Evolutionary conservation across 2,329 filamentous ascomycete genomes (phyloP).

Genomic region (Venturia nashicola): DNA sequence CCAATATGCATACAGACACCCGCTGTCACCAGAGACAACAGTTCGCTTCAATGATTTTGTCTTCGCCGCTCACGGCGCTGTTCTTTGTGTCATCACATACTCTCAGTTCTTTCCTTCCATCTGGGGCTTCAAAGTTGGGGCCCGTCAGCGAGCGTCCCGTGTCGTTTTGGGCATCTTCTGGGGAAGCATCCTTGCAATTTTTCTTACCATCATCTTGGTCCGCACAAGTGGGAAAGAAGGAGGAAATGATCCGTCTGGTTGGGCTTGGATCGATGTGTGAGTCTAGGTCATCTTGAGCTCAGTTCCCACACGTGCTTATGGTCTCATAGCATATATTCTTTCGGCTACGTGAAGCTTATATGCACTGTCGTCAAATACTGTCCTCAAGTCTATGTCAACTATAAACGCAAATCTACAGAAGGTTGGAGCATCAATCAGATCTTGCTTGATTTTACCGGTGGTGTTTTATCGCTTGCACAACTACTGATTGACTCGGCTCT

Average conservation of each 20-base stretch:
- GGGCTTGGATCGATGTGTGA: conserved; percentile 53
- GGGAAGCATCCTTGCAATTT: conserved; percentile 48
- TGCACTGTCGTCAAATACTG: conserved; percentile 88
- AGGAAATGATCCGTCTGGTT: conserved; percentile 35
- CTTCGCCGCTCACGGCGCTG: conserved; percentile 71
- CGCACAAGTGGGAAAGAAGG: conserved; percentile 26
- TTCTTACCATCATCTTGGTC: conserved; percentile 35
- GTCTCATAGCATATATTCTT: conserved; percentile 40
- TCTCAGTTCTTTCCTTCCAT: conserved; percentile 60
- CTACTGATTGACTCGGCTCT: conserved; percentile 74
- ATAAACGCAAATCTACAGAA: conserved; percentile 67
- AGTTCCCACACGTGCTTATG: conserved; percentile 30
- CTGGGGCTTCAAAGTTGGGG: conserved; percentile 63
- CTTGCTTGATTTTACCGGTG: conserved; percentile 70
- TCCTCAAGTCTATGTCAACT: conserved; percentile 75
- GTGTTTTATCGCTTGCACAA: conserved; percentile 69
- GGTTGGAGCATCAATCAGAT: conserved; percentile 85
- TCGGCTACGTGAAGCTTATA: conserved; percentile 81
- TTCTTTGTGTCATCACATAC: conserved; percentile 60
- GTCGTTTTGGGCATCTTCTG: conserved; percentile 57
- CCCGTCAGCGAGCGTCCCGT: conserved; percentile 41
- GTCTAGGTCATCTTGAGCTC: conserved; percentile 13
- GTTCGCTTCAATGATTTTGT: conserved; percentile 83
- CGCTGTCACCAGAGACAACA: conserved; percentile 60
- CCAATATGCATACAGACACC: conserved; percentile 76